A percentile compares a stretch with the other conserved stretches of the same genome.
Evolutionary conservation across 2,329 filamentous ascomycete species (phyloP).

Genomic region (Polychaeton citri): DNA sequence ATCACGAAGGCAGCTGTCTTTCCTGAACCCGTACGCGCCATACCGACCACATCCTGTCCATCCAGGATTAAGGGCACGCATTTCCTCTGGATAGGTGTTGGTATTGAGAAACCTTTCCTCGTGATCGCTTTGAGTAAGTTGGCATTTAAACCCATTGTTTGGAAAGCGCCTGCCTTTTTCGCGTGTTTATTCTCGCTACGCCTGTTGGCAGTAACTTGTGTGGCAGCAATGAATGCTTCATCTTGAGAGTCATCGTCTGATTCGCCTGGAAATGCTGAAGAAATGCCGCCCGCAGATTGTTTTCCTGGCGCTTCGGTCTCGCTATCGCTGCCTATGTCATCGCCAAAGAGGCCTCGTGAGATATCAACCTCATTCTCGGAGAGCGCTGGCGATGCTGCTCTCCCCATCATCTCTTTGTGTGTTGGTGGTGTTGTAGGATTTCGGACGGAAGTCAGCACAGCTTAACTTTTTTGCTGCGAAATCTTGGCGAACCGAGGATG

Average conservation of each 20-base stretch:
- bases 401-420: constrained; percentile 43
- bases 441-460: not conserved
- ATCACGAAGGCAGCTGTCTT: constrained; percentile 98
- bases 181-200: constrained; percentile 71
- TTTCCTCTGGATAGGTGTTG: constrained; percentile 94
- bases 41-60: constrained; percentile 90
- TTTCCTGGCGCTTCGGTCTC: constrained; percentile 23
- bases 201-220: constrained; percentile 76
- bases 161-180: constrained; percentile 94
- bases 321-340: constrained; percentile 48
- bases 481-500: not conserved
- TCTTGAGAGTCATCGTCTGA: constrained; percentile 41
- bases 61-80: constrained; percentile 86
- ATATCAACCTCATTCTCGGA: constrained; percentile 94
- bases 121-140: constrained; percentile 81
- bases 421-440: not conserved
- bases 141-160: constrained; percentile 79
- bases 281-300: constrained; percentile 1
- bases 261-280: not conserved
- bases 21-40: constrained; percentile 96
- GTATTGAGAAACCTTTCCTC: constrained; percentile 87
- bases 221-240: constrained; percentile 78
- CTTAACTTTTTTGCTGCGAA: not conserved
- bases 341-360: constrained; percentile 47
- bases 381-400: constrained; percentile 61